Evolutionary conservation across 2,329 filamentous ascomycete species (phyloP), one percentile per base, ranked within the genome.

Genomic region (Torrubiella hemipterigena): DNA sequence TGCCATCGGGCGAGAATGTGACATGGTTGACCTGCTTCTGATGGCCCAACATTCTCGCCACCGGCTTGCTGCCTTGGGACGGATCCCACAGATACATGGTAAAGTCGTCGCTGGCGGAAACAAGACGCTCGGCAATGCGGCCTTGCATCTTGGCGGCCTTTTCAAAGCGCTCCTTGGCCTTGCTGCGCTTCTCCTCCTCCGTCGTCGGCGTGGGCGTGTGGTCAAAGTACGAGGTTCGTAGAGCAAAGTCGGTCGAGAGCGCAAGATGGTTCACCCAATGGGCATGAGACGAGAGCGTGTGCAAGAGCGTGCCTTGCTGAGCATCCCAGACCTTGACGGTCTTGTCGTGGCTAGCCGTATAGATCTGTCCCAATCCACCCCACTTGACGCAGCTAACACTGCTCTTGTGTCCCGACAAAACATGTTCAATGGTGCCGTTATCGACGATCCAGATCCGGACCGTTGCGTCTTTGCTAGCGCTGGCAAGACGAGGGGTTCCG

Each of bases 11-110:
- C 1, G 85, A 94, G 57, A 96, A 96, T 0, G 79, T 81, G 29
- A 96, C 87, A 51, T 95, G 83, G 54, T 96, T 95, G 43, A 96
- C 87, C 50, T 89, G 83, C 59, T 96, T 96, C 53, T 95, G 85
- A 49, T 98, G 91, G 3, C 91, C 91, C n/a, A 85, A 59, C 58
- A 96, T 71, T 20, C 86, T 69, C n/a, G 83, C 81, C 4, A 96
- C 64, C 1, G 89, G 87, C 53, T 96, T 95, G 7, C 67, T 82
- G 4, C 79, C 77, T 37, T 69, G 56, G 8, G 77, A 67, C 0
- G 87, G 87, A 37, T 93, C 83, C 89, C 89, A 98, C 7, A 98
- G 69, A 51, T 86, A 94, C 71, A 98, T 89, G 6, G 87, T 94
- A 54, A 87, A 93, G 54, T 98, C 91, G 50, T 96, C 91, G 42